A percentile compares a stretch with the other conserved stretches of the same genome.
These are phyloP conservation scores for Priceomyces castillae DNA, from an alignment of 805 yeast genomes.

Conservation along the genomic window DNA sequence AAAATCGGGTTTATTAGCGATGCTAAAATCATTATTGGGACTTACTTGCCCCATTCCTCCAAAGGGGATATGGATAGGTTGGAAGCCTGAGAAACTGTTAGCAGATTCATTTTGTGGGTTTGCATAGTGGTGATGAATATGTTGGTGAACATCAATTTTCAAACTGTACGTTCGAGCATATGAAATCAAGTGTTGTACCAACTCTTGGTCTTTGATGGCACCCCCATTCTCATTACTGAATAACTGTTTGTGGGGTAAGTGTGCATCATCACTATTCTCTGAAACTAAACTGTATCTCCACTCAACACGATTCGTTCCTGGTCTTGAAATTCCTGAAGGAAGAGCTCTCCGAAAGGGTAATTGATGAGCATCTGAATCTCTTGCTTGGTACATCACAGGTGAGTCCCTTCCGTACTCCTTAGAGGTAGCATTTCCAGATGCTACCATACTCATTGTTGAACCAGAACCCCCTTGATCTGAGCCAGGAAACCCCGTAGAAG, in stretches of 20 bases:
- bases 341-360: background rate
- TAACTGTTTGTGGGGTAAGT: constrained; percentile 20
- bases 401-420: background rate
- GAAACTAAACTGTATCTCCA: constrained; percentile 58
- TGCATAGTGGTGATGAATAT: constrained; percentile 74
- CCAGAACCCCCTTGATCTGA: background rate
- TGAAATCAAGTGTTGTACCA: constrained; percentile 56
- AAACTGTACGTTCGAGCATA: constrained; percentile 58
- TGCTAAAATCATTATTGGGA: background rate
- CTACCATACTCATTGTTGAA: background rate
- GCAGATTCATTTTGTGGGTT: constrained; percentile 27
- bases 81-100: background rate
- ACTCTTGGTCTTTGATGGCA: constrained; percentile 47
- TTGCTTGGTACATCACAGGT: background rate
- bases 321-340: constrained; percentile 8
- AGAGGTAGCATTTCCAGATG: background rate
- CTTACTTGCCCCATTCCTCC: background rate
- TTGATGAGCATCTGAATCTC: background rate
- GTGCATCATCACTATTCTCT: constrained; percentile 39
- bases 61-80: background rate
- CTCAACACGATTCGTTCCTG: constrained; percentile 39
- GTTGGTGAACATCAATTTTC: constrained; percentile 76
- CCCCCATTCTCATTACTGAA: constrained; percentile 40
- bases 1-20: constrained; percentile 6
- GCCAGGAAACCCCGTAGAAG: background rate